Evolutionary conservation across 148 eudicot species (phyloP), one percentile per base, ranked within the genome.

Genomic region (Heliosperma pusillum): DNA sequence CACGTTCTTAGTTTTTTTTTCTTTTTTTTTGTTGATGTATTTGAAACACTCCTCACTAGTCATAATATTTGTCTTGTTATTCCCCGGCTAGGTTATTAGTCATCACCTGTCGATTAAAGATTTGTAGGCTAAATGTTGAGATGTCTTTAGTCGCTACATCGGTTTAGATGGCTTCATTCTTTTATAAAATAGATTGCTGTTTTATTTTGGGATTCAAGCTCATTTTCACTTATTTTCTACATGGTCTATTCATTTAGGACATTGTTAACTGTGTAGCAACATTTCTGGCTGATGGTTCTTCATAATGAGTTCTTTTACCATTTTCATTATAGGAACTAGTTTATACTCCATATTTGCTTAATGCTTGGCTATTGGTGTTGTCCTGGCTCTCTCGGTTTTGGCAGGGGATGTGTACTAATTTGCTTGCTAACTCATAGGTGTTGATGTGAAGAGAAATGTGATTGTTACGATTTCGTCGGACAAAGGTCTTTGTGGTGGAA

Each of bases 401-500:
- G 9, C 6, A 3, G 15, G 58, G 30, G 29, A 60, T 57, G n/a
- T 40, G 16, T 66, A 25, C 72, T 80, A 65, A 76, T 59, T 26
- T n/a, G 53, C 25, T 67, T 59, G 75, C 75, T 66, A 21, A 65
- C 76, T 50, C 27, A 21, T 74, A 95, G 98, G 93, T 80, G 86
- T 95, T 78, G 89, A 87, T 81, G 97, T 92, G 79, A 95, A 92
- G 88, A 95, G 89, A 87, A 95, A 84, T 87, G 98, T 95, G 26
- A 76, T 92, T 55, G 82, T 92, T 40, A 79, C 97, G 13, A 82
- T 95, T 78, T 87, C 97, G 52, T 83, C 98, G 21, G 98, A 92
- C 89, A 95, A 92, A 81, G 98, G 98, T 89, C 98, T 95, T 70
- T 95, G 98, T 87, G 98, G 98, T 87, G 98, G 98, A 79, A 95